phyloP scores from a whole-genome alignment of 257 asterid species.

The Solanum sitiens region DNA sequence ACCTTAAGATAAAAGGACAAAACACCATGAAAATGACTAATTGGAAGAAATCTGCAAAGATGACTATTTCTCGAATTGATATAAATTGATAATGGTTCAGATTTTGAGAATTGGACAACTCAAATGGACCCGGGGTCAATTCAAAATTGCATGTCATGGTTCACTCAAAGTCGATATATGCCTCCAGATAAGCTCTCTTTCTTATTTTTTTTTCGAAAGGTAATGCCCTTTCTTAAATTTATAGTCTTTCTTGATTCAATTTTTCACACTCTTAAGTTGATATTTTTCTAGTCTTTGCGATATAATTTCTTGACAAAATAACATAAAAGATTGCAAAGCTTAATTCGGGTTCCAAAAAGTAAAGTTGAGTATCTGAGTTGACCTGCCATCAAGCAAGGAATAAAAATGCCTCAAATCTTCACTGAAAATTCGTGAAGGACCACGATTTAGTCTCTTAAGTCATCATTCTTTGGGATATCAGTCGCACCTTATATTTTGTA shows the following conservation, averaged over 20 bases:
- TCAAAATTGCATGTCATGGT: background rate
- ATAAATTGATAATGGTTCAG: background rate
- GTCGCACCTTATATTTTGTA: no score
- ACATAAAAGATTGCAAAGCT: no score
- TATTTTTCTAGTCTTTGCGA: no score
- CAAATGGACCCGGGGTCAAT: background rate
- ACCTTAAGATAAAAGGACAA: background rate
- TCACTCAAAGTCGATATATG: background rate
- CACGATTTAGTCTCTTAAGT: no score
- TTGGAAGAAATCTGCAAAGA: background rate
- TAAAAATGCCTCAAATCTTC: no score
- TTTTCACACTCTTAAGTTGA: background rate
- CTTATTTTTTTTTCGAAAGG: no score
- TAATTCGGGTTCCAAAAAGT: background rate
- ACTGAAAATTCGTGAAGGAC: no score
- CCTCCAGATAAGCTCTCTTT: no score
- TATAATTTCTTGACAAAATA: no score
- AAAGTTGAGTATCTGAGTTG: no score
- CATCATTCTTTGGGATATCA: background rate
- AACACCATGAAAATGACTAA: background rate
- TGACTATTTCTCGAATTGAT: background rate
- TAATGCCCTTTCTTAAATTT: no score
- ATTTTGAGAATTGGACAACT: background rate
- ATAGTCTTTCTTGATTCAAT: background rate
- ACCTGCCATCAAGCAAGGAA: no score